Conservation (phyloP, 2,329 filamentous ascomycete genomes). For the Nemania serpens region DNA sequence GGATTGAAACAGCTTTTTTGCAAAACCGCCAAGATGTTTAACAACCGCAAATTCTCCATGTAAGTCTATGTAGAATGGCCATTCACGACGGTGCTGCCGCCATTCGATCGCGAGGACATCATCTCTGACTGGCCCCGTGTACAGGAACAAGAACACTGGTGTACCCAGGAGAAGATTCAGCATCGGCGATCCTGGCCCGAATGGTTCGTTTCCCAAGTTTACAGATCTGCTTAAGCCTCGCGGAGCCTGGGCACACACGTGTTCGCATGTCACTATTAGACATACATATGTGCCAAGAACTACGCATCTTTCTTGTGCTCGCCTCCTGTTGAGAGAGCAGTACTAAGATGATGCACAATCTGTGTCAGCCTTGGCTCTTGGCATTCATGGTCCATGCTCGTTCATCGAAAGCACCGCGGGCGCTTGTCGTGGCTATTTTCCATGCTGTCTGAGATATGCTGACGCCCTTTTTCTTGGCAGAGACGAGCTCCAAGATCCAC, state of each 20-base stretch:
- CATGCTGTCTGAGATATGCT: conserved; percentile 22
- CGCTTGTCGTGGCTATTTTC: conserved; percentile 19
- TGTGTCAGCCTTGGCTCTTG: conserved; percentile 39
- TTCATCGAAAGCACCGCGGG: neutral
- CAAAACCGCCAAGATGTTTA: conserved; percentile 52
- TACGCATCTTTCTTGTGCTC: conserved; percentile 11
- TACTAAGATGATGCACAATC: conserved; percentile 19
- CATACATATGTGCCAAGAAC: conserved; percentile 33
- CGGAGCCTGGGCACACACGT: conserved; percentile 15
- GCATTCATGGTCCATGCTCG: conserved; percentile 27
- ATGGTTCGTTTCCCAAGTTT: conserved; percentile 50
- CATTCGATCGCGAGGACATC: neutral
- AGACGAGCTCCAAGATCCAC: conserved; percentile 82
- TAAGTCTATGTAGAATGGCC: conserved; percentile 25
- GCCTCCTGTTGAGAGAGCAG: conserved; percentile 4
- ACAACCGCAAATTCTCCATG: conserved; percentile 68
- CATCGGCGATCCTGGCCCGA: conserved; percentile 59
- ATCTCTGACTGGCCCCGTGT: conserved; percentile 14
- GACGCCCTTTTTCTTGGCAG: conserved; percentile 53
- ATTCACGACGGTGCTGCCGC: too few relatives aligned
- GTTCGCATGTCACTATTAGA: conserved; percentile 22
- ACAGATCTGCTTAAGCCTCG: conserved; percentile 12
- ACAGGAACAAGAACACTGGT: conserved; percentile 64
- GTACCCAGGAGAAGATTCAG: conserved; percentile 66
- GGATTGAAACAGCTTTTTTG: neutral